Evolutionary conservation across 345 rosid species (phyloP), one percentile per base, ranked within the genome.

Genomic region (Luvunga scandens): DNA sequence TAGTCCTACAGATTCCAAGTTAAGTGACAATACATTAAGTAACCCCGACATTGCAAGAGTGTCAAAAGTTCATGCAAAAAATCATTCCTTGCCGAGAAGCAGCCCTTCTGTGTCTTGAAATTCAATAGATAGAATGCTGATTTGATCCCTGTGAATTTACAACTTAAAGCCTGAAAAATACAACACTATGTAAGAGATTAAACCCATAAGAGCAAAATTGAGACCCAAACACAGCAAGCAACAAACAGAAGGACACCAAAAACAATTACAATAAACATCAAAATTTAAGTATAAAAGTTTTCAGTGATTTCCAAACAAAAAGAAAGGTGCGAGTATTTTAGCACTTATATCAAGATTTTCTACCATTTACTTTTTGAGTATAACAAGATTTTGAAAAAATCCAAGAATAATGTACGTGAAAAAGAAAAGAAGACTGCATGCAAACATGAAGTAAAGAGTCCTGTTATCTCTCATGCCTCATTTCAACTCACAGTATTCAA

Each of bases 21-120:
- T 70, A 34, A 57, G 68, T 30, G 78, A 38, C 76, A 64, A 65
- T 93, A 95, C 99, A 90, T 95, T 94, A 81, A 92, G 92, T 86
- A 93, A 86, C 77, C 96, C 94, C 80, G 98, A 95, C 99, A 95
- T 95, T 83, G 92, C 85, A 87, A 59, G 69, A 63, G 79, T 84
- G 87, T 89, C 87, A 88, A 87, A 79, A 82, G 83, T 28, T 66
- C 84, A 81, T 81, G 88, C 86, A 83, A 88, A 81, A 87, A 81
- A 73, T 83, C 91, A 91, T 94, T 88, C 95, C 89, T 71, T 55
- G 83, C 78, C 55, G 78, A 62, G 81, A 86, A 78, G 75, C 77
- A 82, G 84, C 79, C 65, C 81, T 68, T 79, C 74, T 78, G 81
- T 65, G 80, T 86, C 86, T 88, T 76, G 83, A 79, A 60, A 83